phyloP scores from a whole-genome alignment of 345 rosid genomes.

The Erodium maritimum region DNA sequence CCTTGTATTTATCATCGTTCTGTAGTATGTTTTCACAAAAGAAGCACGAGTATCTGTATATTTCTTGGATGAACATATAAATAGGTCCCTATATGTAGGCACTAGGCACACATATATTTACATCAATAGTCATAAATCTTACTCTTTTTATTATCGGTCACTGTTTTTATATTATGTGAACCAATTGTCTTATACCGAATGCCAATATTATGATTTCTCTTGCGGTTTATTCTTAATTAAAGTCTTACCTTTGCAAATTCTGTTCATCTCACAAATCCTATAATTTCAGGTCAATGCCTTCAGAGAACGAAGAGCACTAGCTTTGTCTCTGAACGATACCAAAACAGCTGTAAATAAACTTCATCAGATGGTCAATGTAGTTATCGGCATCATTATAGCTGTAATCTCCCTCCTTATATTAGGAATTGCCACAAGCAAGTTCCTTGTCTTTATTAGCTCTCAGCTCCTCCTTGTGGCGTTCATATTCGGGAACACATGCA shows the following conservation, averaged over 20 bases:
- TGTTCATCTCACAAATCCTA: conserved; percentile 33
- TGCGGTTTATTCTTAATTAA: background rate
- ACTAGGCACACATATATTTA: too few relatives aligned
- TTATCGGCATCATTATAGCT: conserved; percentile 30
- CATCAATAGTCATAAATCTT: too few relatives aligned
- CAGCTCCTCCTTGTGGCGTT: conserved; percentile 74
- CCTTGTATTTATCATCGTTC: background rate
- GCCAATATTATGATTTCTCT: background rate
- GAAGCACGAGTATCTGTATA: background rate
- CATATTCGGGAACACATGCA: conserved; percentile 85
- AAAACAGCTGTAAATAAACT: conserved; percentile 91
- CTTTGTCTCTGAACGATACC: conserved; percentile 82
- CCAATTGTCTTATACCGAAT: too few relatives aligned
- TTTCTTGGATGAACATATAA: too few relatives aligned
- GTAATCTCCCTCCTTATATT: conserved; percentile 69
- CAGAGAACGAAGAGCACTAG: conserved; percentile 88
- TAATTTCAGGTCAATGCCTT: conserved; percentile 23
- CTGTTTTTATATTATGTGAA: too few relatives aligned
- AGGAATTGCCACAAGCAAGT: conserved; percentile 57
- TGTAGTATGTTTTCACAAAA: too few relatives aligned
- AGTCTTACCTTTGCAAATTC: background rate
- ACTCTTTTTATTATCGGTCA: too few relatives aligned
- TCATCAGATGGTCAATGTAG: conserved; percentile 48
- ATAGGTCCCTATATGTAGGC: too few relatives aligned
- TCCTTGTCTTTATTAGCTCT: conserved; percentile 53